Evolutionary conservation across 768 basidiomycete species (phyloP).

Genomic region (Trametes cinnabarina): DNA sequence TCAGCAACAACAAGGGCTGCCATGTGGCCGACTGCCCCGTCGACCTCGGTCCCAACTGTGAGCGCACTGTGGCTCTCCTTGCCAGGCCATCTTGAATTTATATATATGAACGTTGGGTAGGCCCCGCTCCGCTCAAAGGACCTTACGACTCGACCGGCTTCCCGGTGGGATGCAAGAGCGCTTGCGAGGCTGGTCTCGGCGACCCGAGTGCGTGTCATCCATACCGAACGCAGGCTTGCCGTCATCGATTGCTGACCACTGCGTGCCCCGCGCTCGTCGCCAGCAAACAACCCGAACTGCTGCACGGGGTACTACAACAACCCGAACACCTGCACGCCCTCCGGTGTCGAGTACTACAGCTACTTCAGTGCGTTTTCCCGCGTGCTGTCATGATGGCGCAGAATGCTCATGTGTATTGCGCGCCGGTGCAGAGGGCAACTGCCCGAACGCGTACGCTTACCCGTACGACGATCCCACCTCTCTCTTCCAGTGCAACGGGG

Average conservation of each 20-base stretch:
- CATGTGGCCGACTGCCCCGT: conserved; percentile 35
- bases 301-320: conserved; percentile 57
- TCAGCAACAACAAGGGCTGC: conserved; percentile 33
- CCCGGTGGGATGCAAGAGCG: conserved; percentile 44
- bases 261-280: background rate
- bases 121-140: conserved; percentile 34
- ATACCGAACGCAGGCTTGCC: too few species aligned
- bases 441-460: conserved; percentile 49
- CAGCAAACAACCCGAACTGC: conserved; percentile 59
- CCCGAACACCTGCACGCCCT: conserved; percentile 53
- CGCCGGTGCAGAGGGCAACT: conserved; percentile 35
- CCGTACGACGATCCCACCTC: conserved; percentile 51
- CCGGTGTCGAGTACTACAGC: conserved; percentile 39
- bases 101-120: conserved; percentile 13
- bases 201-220: conserved; percentile 29
- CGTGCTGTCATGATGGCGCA: background rate
- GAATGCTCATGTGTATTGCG: background rate
- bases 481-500: conserved; percentile 42
- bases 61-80: conserved; percentile 3
- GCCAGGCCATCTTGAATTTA: background rate
- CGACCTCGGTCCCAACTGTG: conserved; percentile 41
- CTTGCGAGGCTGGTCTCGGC: conserved; percentile 41
- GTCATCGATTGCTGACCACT: background rate
- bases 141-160: conserved; percentile 36
- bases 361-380: conserved; percentile 44